A percentile compares a stretch with the other conserved stretches of the same genome.
Evolutionary conservation across 2,329 filamentous ascomycete genomes (phyloP).

Genomic region (Fusarium pseudocircinatum): DNA sequence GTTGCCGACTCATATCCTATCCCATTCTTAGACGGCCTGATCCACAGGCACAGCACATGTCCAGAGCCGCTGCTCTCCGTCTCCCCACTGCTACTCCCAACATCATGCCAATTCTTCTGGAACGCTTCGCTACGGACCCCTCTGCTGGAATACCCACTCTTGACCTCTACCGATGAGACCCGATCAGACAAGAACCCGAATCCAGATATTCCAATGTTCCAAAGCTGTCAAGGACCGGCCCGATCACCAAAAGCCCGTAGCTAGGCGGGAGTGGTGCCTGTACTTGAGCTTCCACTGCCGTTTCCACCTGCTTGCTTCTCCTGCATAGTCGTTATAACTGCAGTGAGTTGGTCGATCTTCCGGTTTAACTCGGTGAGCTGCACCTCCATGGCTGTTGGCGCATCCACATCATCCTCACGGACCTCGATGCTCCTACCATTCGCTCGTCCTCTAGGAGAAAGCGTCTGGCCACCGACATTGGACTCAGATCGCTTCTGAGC

Average conservation of each 20-base stretch:
- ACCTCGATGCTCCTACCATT: conserved; percentile 23
- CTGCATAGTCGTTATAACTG: conserved; percentile 62
- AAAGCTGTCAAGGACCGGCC: conserved; percentile 6
- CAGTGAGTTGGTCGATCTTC: conserved; percentile 69
- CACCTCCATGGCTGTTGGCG: conserved; percentile 56
- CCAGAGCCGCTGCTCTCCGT: conserved; percentile 33
- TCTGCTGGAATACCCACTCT: conserved; percentile 16
- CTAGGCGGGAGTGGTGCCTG: conserved; percentile 18
- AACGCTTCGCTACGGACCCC: conserved; percentile 15
- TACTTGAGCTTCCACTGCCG: conserved; percentile 7
- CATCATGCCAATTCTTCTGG: conserved; percentile 15
- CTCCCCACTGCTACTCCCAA: conserved; percentile 21
- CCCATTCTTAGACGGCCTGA: neutral
- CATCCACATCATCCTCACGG: conserved; percentile 51
- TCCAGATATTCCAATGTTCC: neutral
- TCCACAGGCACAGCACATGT: conserved; percentile 16
- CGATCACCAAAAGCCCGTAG: conserved; percentile 4
- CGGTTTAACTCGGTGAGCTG: conserved; percentile 63
- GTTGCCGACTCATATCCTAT: neutral
- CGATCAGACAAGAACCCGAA: neutral
- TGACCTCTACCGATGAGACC: conserved; percentile 31
- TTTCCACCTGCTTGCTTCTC: conserved; percentile 40
- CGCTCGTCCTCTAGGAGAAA: conserved; percentile 30
- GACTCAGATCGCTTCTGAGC: conserved; percentile 32
- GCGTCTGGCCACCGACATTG: conserved; percentile 20